Conservation (phyloP, 192 early-diverging fungal genomes). For the Linnemannia zychae region DNA sequence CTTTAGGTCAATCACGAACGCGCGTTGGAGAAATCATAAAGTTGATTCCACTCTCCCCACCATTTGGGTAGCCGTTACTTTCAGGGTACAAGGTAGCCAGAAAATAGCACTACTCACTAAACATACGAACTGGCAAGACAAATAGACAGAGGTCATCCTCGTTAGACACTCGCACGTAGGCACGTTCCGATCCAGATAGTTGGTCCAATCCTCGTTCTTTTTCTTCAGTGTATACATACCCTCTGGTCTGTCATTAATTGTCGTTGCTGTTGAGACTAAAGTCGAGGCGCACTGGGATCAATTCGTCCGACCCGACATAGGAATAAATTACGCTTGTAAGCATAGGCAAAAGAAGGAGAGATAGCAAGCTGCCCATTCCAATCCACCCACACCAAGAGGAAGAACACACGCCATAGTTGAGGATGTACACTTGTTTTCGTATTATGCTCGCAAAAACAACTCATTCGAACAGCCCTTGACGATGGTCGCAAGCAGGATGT, state of each 20-base stretch:
- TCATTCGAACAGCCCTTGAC: slow-evolving; percentile 18
- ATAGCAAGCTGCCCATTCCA: not conserved
- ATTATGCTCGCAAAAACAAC: not conserved
- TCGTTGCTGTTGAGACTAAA: slow-evolving; percentile 1
- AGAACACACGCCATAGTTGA: not conserved
- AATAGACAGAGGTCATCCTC: not conserved
- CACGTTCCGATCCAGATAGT: not conserved
- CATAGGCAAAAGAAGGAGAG: not conserved
- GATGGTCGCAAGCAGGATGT: slow-evolving; percentile 39
- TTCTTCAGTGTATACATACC: not conserved
- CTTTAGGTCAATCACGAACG: not conserved
- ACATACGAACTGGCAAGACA: too few species aligned
- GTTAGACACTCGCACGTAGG: too few species aligned
- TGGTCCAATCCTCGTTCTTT: not conserved
- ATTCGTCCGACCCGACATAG: not conserved
- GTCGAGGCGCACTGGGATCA: not conserved
- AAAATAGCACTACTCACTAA: too few species aligned
- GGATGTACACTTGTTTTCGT: not conserved
- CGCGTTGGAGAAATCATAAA: not conserved
- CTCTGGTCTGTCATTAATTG: not conserved
- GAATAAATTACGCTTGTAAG: not conserved
- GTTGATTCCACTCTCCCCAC: slow-evolving; percentile 3
- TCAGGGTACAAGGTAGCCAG: not conserved
- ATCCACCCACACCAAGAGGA: not conserved
- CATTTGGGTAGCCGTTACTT: not conserved